Evolutionary conservation across 371 early-diverging fungal species (phyloP), one percentile per base, ranked within the genome.

Genomic region (Blakeslea trispora): DNA sequence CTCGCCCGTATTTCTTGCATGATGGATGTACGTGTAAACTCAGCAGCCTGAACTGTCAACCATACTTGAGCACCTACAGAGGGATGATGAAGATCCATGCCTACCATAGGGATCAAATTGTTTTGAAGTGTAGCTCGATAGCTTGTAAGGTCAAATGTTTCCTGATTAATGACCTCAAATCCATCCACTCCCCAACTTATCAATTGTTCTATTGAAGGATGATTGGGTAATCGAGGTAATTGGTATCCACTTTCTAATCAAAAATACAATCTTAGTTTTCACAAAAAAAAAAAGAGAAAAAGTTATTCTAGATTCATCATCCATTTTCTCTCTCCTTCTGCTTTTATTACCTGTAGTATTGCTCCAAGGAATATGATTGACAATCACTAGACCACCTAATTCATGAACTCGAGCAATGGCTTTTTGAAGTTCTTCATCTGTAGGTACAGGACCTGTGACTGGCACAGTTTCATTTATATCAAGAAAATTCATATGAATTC

Each of bases 321-420:
- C n/a, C n/a, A n/a, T n/a, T n/a, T n/a, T n/a, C n/a, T n/a, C n/a
- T n/a, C n/a, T n/a, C n/a, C n/a, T n/a, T n/a, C n/a, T n/a, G n/a
- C n/a, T 14, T 34, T 8, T 45, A 57, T 73, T 72, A 71, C 76
- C 72, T 45, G 87, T 89, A 7, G 82, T 69, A 59, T 88, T 88
- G 53, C 87, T 86, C 91, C 91, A 91, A 0, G 88, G 88, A 46
- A 91, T 91, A 68, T 91, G 91, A 69, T 91, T 91, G 24, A 90
- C 88, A 53, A 89, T 85, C 3, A 87, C 91, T 13, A 91, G 46
- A 0, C 91, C 91, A 31, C 91, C 91, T 35, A 89, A 53, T 28
- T 67, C 76, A 64, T 91, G 91, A 2, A 80, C 80, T 57, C 71
- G 69, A 23, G 71, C 59, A 32, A 91, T 91, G 1, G 78, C 85